These are phyloP conservation scores for Globomyces pollinis-pini DNA, from an alignment of 192 early-diverging fungal species.

Conservation along the genomic window DNA sequence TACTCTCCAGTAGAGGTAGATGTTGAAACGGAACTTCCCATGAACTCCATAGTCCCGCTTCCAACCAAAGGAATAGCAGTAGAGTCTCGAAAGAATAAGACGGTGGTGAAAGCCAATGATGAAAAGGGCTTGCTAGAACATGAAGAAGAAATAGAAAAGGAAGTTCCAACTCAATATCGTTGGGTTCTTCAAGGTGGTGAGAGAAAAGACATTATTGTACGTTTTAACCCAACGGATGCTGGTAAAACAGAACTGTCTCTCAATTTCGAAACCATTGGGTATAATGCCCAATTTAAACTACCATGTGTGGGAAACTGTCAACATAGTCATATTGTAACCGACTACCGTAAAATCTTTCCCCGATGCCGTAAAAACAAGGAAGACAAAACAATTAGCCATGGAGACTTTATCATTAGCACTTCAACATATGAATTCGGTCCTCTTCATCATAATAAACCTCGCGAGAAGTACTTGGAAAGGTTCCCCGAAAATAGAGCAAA, in stretches of 20 bases:
- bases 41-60: background rate
- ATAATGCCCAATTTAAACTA: conserved; percentile 22
- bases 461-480: conserved; percentile 52
- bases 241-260: conserved; percentile 42
- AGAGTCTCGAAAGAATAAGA: conserved; percentile 25
- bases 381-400: conserved; percentile 39
- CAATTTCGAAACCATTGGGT: conserved; percentile 46
- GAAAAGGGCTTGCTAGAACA: conserved; percentile 16
- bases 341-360: conserved; percentile 40
- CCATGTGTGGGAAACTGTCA: conserved; percentile 42
- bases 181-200: conserved; percentile 49
- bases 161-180: conserved; percentile 23
- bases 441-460: conserved; percentile 46
- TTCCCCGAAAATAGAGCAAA: conserved; percentile 48
- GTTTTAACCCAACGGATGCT: conserved; percentile 40
- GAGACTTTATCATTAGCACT: conserved; percentile 36
- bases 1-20: conserved; percentile 20
- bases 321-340: conserved; percentile 35
- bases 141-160: conserved; percentile 34
- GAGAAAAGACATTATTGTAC: conserved; percentile 37
- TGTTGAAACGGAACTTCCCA: conserved; percentile 18
- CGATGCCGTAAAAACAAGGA: conserved; percentile 43
- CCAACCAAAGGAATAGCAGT: conserved; percentile 11
- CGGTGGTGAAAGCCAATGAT: conserved; percentile 16
- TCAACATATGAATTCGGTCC: conserved; percentile 53